Conservation (phyloP, 2,329 filamentous ascomycete genomes). For the Colletotrichum aenigma region DNA sequence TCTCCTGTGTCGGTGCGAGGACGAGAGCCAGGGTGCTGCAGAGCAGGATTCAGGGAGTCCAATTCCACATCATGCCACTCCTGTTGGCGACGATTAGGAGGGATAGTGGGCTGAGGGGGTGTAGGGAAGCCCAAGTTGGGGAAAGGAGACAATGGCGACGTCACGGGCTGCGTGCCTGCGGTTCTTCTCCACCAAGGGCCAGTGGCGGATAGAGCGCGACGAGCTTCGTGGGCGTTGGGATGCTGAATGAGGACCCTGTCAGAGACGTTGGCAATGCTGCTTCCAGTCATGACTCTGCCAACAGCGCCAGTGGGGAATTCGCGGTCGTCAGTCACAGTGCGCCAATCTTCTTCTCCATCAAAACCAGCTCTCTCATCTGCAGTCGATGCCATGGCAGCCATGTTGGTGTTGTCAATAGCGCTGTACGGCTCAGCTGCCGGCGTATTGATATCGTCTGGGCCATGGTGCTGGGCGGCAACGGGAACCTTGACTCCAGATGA, state of each 20-base stretch:
- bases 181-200: constrained; percentile 3
- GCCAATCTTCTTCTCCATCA: constrained; percentile 19
- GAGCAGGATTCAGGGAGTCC: not conserved
- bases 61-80: constrained; percentile 9
- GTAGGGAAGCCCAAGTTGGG: not conserved
- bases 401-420: not conserved
- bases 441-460: not conserved
- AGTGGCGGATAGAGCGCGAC: not conserved
- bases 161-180: not conserved
- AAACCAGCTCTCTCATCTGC: not conserved
- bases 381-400: not conserved
- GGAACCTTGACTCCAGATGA: constrained; percentile 12
- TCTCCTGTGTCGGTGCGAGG: not conserved
- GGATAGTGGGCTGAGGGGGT: not conserved
- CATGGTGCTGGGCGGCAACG: not conserved
- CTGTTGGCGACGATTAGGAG: not conserved
- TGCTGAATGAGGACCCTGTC: not conserved
- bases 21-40: not conserved
- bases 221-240: not conserved
- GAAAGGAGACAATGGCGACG: not conserved
- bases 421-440: not conserved
- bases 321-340: constrained; percentile 18
- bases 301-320: not conserved
- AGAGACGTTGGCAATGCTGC: constrained; percentile 22
- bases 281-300: constrained; percentile 18